Conservation (phyloP, 1,284 basidiomycete genomes). For the Pseudozyma hubeiensis region DNA sequence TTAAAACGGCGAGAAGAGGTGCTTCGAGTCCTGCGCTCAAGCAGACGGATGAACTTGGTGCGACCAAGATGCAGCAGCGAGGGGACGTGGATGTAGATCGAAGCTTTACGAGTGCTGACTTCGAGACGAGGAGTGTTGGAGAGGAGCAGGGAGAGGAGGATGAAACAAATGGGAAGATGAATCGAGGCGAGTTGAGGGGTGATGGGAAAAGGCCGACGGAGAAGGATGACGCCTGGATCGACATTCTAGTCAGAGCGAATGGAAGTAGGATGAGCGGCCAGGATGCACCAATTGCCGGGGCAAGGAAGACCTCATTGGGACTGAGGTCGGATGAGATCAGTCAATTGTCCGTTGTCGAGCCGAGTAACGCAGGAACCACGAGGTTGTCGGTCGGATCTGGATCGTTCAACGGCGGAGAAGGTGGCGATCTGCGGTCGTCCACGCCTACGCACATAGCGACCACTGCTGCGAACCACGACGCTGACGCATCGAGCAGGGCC, state of each 20-base stretch:
- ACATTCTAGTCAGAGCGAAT: conserved; percentile 49
- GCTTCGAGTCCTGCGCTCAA: conserved; percentile 26
- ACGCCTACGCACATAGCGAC: conserved; percentile 21
- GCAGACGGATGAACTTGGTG: conserved; percentile 12
- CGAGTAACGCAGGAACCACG: neutral
- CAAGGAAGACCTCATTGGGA: conserved; percentile 14
- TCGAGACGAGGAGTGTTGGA: conserved; percentile 56
- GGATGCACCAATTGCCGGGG: conserved; percentile 20
- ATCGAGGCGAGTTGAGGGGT: conserved; percentile 8
- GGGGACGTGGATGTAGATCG: conserved; percentile 27
- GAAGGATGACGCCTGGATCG: conserved; percentile 55
- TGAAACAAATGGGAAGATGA: conserved; percentile 8
- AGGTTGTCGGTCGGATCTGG: conserved; percentile 10
- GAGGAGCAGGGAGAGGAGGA: conserved; percentile 8
- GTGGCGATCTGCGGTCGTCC: conserved; percentile 21
- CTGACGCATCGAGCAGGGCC: conserved; percentile 4
- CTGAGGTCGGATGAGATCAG: neutral
- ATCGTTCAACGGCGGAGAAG: conserved; percentile 1
- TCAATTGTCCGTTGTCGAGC: conserved; percentile 16
- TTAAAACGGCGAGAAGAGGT: conserved; percentile 33
- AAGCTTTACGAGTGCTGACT: conserved; percentile 56
- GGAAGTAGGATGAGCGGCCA: conserved; percentile 45
- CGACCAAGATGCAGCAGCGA: conserved; percentile 5
- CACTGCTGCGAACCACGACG: neutral
- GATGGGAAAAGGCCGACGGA: conserved; percentile 17